These are phyloP conservation scores for Tinospora cordifolia DNA, from an alignment of 164 flowering plant genomes.

Conservation along the genomic window DNA sequence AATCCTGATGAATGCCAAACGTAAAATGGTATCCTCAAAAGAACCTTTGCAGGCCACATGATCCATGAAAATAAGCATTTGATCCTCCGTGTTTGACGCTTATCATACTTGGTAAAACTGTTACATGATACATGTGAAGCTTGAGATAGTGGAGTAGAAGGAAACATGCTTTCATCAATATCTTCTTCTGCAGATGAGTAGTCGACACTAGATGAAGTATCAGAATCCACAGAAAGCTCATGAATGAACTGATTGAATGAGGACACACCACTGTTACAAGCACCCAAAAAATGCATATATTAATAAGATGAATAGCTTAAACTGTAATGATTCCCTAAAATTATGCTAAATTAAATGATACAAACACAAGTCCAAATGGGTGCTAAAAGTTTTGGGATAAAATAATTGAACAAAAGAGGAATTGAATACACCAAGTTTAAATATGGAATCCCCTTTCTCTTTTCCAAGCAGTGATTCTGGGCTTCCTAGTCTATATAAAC, in stretches of 20 bases:
- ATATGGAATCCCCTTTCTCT: too few species aligned
- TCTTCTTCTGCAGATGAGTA: constrained; percentile 79
- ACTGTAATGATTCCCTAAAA: background rate
- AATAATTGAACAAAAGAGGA: background rate
- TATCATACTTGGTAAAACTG: constrained; percentile 34
- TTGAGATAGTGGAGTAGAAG: constrained; percentile 61
- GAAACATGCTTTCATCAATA: constrained; percentile 32
- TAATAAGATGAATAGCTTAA: background rate
- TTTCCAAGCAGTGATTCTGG: too few species aligned
- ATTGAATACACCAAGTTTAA: too few species aligned
- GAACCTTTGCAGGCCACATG: constrained; percentile 48
- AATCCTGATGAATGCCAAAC: constrained; percentile 27
- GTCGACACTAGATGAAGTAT: constrained; percentile 49
- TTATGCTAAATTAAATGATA: background rate
- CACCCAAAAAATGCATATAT: constrained; percentile 5
- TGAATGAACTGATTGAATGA: constrained; percentile 92
- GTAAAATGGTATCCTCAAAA: constrained; percentile 48
- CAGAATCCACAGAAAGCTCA: constrained; percentile 85
- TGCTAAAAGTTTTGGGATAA: background rate
- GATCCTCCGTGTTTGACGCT: constrained; percentile 42
- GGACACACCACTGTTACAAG: constrained; percentile 71
- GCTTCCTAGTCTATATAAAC: too few species aligned
- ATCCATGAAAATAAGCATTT: constrained; percentile 55
- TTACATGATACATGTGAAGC: constrained; percentile 53
- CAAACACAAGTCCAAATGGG: background rate